Evolutionary conservation across 805 yeast genomes (phyloP).

Genomic region (Candida oleophila): DNA sequence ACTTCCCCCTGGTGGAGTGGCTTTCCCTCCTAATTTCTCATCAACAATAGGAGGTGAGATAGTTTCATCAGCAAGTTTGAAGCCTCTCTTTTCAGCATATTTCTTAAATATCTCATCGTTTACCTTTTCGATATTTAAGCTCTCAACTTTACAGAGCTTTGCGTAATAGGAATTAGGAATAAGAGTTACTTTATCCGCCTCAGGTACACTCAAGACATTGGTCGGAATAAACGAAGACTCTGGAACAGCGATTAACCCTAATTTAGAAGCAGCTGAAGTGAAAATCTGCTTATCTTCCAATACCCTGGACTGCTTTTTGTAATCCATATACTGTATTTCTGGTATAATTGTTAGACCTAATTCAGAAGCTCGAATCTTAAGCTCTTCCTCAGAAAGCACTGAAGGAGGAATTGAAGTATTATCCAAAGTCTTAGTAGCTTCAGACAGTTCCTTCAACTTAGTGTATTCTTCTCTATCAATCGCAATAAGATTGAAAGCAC

Average conservation of each 20-base stretch:
- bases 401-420: neutral
- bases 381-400: constrained; percentile 1
- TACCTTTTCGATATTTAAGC: constrained; percentile 43
- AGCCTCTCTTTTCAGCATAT: constrained; percentile 52
- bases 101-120: constrained; percentile 43
- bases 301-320: constrained; percentile 18
- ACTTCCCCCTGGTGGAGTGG: constrained; percentile 15
- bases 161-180: constrained; percentile 65
- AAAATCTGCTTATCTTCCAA: constrained; percentile 25
- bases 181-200: constrained; percentile 55
- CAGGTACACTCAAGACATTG: constrained; percentile 55
- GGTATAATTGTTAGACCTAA: constrained; percentile 35
- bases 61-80: constrained; percentile 23
- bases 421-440: constrained; percentile 1
- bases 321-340: constrained; percentile 16
- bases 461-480: constrained; percentile 29
- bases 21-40: constrained; percentile 1
- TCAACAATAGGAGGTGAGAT: constrained; percentile 18
- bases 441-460: constrained; percentile 18
- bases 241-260: constrained; percentile 58
- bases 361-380: constrained; percentile 22
- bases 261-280: constrained; percentile 38
- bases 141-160: constrained; percentile 48
- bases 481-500: constrained; percentile 31
- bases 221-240: constrained; percentile 61